These are phyloP conservation scores for Schwanniomyces etchellsii DNA, from an alignment of 1,139 yeast genomes.

Conservation along the genomic window DNA sequence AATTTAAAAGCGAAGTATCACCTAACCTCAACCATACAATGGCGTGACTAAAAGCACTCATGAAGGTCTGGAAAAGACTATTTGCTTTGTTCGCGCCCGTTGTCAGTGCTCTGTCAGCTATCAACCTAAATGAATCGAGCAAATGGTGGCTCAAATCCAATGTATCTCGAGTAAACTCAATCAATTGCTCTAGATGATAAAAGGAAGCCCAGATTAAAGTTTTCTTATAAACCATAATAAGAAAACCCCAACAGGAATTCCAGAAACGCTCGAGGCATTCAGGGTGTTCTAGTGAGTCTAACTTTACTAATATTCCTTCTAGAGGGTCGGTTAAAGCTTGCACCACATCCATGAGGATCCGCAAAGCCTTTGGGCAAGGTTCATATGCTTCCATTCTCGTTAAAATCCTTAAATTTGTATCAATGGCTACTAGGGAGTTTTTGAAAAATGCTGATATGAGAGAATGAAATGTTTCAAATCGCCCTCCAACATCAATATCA, in stretches of 20 bases:
- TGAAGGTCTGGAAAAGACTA: constrained; percentile 27
- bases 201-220: constrained; percentile 71
- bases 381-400: constrained; percentile 52
- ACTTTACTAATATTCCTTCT: constrained; percentile 34
- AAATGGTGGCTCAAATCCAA: constrained; percentile 70
- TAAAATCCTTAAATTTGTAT: constrained; percentile 39
- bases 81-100: constrained; percentile 19
- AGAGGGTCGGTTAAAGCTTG: constrained; percentile 63
- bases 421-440: constrained; percentile 43
- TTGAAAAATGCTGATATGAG: constrained; percentile 41
- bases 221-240: constrained; percentile 61
- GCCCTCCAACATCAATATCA: constrained; percentile 52
- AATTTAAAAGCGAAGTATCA: constrained; percentile 65
- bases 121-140: constrained; percentile 56
- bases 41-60: constrained; percentile 54
- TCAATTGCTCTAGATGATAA: constrained; percentile 51
- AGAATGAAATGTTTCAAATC: constrained; percentile 65
- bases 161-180: constrained; percentile 83
- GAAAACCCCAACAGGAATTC: constrained; percentile 65
- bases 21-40: constrained; percentile 78
- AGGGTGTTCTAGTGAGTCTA: neutral
- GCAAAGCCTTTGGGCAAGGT: constrained; percentile 71
- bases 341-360: constrained; percentile 70
- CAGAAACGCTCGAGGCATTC: constrained; percentile 42
- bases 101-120: no score